These are phyloP conservation scores for Amanita pseudoporphyria DNA, from an alignment of 768 basidiomycete genomes.

Conservation along the genomic window DNA sequence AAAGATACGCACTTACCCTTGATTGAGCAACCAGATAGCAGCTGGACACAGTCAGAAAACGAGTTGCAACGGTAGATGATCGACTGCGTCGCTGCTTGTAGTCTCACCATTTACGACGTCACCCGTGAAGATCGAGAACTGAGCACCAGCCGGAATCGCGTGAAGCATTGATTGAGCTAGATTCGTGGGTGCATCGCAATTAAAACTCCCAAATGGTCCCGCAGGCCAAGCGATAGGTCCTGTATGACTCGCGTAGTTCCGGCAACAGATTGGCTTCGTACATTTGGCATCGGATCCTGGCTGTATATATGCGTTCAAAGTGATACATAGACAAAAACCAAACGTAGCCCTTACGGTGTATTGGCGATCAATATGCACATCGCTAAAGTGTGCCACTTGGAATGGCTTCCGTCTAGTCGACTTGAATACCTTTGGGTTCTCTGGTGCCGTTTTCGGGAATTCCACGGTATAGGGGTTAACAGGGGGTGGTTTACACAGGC, in stretches of 20 bases:
- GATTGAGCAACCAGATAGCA: slow-evolving; percentile 39
- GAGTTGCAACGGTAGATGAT: background rate
- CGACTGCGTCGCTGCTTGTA: background rate
- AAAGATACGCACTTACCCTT: slow-evolving; percentile 22
- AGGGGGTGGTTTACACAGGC: slow-evolving; percentile 40
- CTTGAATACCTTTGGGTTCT: slow-evolving; percentile 21
- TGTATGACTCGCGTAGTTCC: slow-evolving; percentile 33
- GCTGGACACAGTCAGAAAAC: slow-evolving; percentile 18
- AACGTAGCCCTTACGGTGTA: slow-evolving; percentile 31
- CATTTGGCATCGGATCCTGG: slow-evolving; percentile 45
- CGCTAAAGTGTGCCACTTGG: slow-evolving; percentile 52
- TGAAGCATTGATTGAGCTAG: slow-evolving; percentile 43
- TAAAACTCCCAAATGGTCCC: slow-evolving; percentile 34
- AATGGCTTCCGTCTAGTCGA: slow-evolving; percentile 35
- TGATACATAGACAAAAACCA: background rate
- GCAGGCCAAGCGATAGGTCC: slow-evolving; percentile 33
- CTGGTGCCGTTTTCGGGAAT: slow-evolving; percentile 33
- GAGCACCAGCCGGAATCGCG: slow-evolving; percentile 28
- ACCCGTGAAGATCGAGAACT: slow-evolving; percentile 54
- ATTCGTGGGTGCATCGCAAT: slow-evolving; percentile 43
- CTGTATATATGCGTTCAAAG: slow-evolving; percentile 18
- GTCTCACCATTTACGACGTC: slow-evolving; percentile 48
- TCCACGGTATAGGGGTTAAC: slow-evolving; percentile 35
- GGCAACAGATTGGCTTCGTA: slow-evolving; percentile 56
- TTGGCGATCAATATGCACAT: slow-evolving; percentile 50